These are phyloP conservation scores for Linnemannia schmuckeri DNA, from an alignment of 192 early-diverging fungal genomes.

Conservation along the genomic window DNA sequence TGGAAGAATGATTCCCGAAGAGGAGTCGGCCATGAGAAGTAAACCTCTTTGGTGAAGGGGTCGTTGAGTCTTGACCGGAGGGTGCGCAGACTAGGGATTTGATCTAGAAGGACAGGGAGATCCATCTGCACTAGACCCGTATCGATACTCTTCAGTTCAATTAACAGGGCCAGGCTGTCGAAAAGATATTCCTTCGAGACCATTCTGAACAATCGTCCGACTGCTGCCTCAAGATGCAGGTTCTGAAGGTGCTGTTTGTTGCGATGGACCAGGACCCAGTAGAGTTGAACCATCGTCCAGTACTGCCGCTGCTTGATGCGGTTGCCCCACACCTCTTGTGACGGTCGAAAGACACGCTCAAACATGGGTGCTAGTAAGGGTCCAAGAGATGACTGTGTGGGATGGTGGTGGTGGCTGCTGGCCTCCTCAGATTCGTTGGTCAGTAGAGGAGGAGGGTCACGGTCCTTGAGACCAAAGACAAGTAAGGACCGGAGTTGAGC, in stretches of 20 bases:
- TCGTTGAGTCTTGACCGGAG: neutral
- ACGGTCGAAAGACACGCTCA: neutral
- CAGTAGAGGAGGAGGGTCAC: neutral
- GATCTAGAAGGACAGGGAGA: neutral
- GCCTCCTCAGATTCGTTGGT: neutral
- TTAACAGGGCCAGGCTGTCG: neutral
- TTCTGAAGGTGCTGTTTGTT: neutral
- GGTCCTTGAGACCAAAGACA: conserved; percentile 6
- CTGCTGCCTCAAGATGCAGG: neutral
- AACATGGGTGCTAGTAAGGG: neutral
- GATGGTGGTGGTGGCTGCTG: neutral
- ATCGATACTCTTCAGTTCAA: neutral
- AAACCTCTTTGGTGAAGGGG: neutral
- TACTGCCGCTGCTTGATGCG: neutral
- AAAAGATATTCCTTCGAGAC: neutral
- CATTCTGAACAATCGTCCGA: conserved; percentile 1
- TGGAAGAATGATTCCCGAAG: neutral
- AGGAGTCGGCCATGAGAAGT: neutral
- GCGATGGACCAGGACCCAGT: neutral
- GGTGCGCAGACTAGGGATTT: neutral
- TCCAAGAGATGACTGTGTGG: neutral
- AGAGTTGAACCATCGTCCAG: neutral
- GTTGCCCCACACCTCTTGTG: neutral
- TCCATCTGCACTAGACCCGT: neutral
- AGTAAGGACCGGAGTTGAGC: neutral